Evolutionary conservation across 2,329 filamentous ascomycete species (phyloP), one percentile per base, ranked within the genome.

Genomic region (Akanthomyces uredinophilus): DNA sequence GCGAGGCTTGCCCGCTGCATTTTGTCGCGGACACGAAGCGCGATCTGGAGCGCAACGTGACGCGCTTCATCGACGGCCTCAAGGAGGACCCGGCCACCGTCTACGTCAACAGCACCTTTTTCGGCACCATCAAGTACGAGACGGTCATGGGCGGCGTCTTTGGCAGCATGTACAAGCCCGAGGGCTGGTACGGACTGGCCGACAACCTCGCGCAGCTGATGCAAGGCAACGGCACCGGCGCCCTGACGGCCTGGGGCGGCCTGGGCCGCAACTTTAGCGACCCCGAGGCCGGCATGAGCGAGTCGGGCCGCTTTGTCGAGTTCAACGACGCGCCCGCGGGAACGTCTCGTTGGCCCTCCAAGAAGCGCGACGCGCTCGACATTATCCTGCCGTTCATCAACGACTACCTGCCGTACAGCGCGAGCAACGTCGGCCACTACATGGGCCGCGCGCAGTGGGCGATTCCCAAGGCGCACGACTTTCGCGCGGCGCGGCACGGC

Each of bases 1-100:
- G 81, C 3, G 65, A 75, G 5, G 72, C 70, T n/a, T 83, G 81
- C 63, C 69, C 76, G 1, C 66, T 83, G 32, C 74, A 75, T 0
- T 69, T 71, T 0, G 64, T 78, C 13, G 73, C 73, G 11, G 65
- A 69, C 2, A 73, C 78, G 1, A 73, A 72, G 46, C 70, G 77
- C 32, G 71, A 69, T 5, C 68, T 80, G 11, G 64, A 67, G 20
- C 61, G 66, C 0, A 71, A 71, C 29, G 67, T 82, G 1, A 60
- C 75, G 2, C 46, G 62, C 0, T 71, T 77, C 4, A 65, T 77
- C 1, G 64, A 69, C 0, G 64, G 69, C 2, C 67, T 83, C 4
- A 68, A 70, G 29, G 66, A 72, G 4, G 70, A 79, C 7, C 79
- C 79, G 0, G 63, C 79, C 27, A 68, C 68, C 2, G 51, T 63